A percentile compares a stretch with the other conserved stretches of the same genome.
phyloP scores from a whole-genome alignment of 331 rosid species.

The Quercus lobata region DNA sequence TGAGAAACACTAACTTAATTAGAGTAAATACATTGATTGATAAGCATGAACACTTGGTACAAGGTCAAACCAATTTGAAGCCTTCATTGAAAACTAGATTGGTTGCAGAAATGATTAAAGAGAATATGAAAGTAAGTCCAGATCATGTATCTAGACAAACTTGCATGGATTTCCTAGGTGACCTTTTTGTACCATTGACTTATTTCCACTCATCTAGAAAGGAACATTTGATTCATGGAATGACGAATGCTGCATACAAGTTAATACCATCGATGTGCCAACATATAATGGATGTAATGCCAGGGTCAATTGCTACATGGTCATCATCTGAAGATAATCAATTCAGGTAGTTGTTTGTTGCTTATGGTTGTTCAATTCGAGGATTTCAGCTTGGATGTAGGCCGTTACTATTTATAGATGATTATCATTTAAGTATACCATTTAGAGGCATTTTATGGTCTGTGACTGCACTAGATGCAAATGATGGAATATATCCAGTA shows the following conservation, averaged over 20 bases:
- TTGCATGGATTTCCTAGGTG: background rate
- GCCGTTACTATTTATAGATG: background rate
- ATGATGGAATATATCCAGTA: background rate
- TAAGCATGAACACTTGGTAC: background rate
- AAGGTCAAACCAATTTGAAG: background rate
- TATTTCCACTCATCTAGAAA: background rate
- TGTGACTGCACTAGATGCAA: conserved; percentile 4
- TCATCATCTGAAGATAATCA: background rate
- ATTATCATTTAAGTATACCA: background rate
- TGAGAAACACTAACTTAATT: background rate
- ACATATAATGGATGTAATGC: conserved; percentile 5
- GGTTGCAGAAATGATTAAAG: background rate
- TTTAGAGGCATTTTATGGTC: background rate
- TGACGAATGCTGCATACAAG: background rate
- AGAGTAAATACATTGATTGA: conserved; percentile 1
- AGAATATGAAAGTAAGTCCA: background rate
- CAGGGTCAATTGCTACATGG: conserved; percentile 1
- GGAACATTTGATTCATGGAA: background rate
- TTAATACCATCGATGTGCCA: conserved; percentile 6
- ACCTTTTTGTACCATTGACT: background rate
- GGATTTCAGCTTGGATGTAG: conserved; percentile 9
- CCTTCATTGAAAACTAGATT: background rate
- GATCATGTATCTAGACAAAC: background rate
- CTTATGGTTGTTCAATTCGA: background rate
- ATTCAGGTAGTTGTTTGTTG: conserved; percentile 5